Evolutionary conservation across 352 stramenopile species (phyloP).

Genomic region (Phytophthora vignae): DNA sequence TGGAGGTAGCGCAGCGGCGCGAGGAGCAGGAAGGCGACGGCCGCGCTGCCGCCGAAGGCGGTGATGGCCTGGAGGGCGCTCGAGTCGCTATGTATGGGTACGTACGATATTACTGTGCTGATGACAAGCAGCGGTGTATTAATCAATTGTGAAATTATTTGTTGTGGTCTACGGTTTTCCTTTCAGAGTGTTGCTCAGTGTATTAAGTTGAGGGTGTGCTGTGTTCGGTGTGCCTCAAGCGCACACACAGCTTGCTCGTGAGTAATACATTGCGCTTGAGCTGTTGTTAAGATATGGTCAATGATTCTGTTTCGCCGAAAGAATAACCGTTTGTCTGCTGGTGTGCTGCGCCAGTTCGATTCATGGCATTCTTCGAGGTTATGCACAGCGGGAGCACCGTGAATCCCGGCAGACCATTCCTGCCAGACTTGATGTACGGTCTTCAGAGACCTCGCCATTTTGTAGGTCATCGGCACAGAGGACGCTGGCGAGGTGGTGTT

Average conservation of each 20-base stretch:
- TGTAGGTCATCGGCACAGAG: not conserved
- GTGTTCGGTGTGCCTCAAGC: not conserved
- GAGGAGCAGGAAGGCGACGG: too few relatives aligned
- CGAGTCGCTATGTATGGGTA: too few relatives aligned
- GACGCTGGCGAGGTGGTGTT: too few relatives aligned
- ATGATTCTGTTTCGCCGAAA: slow-evolving; percentile 12
- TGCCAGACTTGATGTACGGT: slow-evolving; percentile 17
- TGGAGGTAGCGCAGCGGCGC: too few relatives aligned
- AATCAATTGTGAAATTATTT: not conserved
- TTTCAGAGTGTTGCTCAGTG: slow-evolving; percentile 8
- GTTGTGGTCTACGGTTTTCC: not conserved
- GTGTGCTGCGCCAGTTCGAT: not conserved
- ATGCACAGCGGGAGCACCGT: not conserved
- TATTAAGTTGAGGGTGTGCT: slow-evolving; percentile 1
- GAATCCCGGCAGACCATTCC: slow-evolving; percentile 2
- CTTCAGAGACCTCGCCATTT: slow-evolving; percentile 7
- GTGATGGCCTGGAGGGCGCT: too few relatives aligned
- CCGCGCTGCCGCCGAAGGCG: too few relatives aligned
- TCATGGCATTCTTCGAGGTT: slow-evolving; percentile 1
- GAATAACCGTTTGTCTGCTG: slow-evolving; percentile 8
- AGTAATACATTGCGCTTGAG: not conserved
- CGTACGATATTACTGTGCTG: too few relatives aligned
- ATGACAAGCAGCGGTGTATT: not conserved
- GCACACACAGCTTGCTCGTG: slow-evolving; percentile 10
- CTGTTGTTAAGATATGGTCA: slow-evolving; percentile 4